Evolutionary conservation across 2,329 filamentous ascomycete genomes (phyloP).

Genomic region (Fusarium anthophilum): DNA sequence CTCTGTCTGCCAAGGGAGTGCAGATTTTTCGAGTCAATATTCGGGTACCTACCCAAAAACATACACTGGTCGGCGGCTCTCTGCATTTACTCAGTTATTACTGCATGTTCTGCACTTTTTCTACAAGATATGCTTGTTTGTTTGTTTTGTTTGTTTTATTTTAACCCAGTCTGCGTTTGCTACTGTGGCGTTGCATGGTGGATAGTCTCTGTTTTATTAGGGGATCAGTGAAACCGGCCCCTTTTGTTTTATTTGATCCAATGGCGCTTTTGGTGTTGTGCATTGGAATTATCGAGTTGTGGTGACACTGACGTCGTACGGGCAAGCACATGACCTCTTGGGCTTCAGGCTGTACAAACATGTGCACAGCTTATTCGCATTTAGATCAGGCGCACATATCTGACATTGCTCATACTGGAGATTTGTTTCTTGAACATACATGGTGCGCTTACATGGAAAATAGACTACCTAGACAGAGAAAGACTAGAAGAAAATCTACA

Average conservation of each 20-base stretch:
- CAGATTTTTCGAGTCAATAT: background rate
- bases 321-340: constrained; percentile 15
- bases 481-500: constrained; percentile 14
- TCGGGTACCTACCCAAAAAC: constrained; percentile 6
- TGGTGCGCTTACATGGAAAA: constrained; percentile 25
- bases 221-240: background rate
- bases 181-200: constrained; percentile 5
- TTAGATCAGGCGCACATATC: constrained; percentile 27
- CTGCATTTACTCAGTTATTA: constrained; percentile 25
- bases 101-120: background rate
- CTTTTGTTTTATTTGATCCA: background rate
- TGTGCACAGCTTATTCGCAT: constrained; percentile 21
- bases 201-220: background rate
- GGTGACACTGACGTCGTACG: constrained; percentile 19
- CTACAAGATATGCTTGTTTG: background rate
- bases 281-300: background rate
- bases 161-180: constrained; percentile 1
- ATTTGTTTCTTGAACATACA: constrained; percentile 30
- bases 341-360: constrained; percentile 13
- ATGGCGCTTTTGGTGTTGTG: constrained; percentile 16
- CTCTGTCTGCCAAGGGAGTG: background rate
- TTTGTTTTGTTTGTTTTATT: background rate
- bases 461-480: constrained; percentile 36
- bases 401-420: constrained; percentile 12
- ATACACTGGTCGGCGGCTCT: constrained; percentile 22